Conservation (phyloP, 2,329 filamentous ascomycete species). For the Cladosporium sp. region DNA sequence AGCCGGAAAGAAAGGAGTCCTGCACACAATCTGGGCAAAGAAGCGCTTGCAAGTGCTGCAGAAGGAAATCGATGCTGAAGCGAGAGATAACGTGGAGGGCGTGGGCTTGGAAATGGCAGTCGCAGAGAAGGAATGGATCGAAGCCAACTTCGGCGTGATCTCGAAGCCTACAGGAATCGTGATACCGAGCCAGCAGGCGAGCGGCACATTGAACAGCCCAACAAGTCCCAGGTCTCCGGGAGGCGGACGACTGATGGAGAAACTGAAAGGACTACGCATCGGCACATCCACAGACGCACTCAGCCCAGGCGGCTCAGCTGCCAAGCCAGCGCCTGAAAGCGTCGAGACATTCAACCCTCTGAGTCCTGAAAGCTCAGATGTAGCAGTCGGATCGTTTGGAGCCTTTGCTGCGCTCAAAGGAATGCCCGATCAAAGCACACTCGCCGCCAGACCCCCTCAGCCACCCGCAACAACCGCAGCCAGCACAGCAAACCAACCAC, state of each 20-base stretch:
- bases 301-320: slow-evolving; percentile 13
- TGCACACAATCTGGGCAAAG: slow-evolving; percentile 90
- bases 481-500: slow-evolving; percentile 24
- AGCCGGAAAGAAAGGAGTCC: slow-evolving; percentile 71
- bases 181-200: slow-evolving; percentile 25
- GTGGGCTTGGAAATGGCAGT: slow-evolving; percentile 79
- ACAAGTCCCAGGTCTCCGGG: slow-evolving; percentile 58
- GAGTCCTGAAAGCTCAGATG: slow-evolving; percentile 60
- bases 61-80: slow-evolving; percentile 70
- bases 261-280: slow-evolving; percentile 72
- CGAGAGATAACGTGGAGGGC: slow-evolving; percentile 70
- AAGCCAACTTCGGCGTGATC: slow-evolving; percentile 68
- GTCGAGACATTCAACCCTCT: slow-evolving; percentile 46
- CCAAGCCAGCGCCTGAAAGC: slow-evolving; percentile 30
- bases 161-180: slow-evolving; percentile 39
- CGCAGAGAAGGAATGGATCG: slow-evolving; percentile 81
- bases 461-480: slow-evolving; percentile 24
- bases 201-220: slow-evolving; percentile 44
- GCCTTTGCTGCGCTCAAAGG: slow-evolving; percentile 57
- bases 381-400: slow-evolving; percentile 59
- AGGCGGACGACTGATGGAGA: slow-evolving; percentile 70
- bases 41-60: slow-evolving; percentile 71
- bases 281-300: slow-evolving; percentile 57
- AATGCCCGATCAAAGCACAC: slow-evolving; percentile 30
- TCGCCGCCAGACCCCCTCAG: slow-evolving; percentile 42